Conservation (phyloP, 1,139 yeast genomes). For the Kodamaea anthophila region DNA sequence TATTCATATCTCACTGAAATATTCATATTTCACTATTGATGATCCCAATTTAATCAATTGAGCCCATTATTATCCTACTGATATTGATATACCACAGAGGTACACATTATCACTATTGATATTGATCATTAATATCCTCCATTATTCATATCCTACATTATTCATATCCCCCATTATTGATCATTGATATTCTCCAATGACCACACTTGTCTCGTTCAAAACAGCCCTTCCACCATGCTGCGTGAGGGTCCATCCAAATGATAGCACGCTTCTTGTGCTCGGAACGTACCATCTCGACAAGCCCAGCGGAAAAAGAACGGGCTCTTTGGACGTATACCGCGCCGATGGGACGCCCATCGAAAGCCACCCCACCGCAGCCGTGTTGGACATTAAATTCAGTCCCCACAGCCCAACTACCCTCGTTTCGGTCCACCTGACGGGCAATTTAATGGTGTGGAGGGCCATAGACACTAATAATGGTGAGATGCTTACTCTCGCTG, state of each 20-base stretch:
- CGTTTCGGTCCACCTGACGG: slow-evolving; percentile 75
- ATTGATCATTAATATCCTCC: no score
- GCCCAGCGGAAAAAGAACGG: slow-evolving; percentile 54
- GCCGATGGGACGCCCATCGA: slow-evolving; percentile 15
- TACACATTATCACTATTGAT: no score
- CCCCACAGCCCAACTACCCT: slow-evolving; percentile 46
- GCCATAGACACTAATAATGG: no score
- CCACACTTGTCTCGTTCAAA: no score
- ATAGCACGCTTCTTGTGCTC: slow-evolving; percentile 43
- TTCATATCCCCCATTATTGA: no score
- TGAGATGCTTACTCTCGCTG: slow-evolving; percentile 8
- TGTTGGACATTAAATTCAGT: slow-evolving; percentile 66
- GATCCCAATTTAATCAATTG: no score
- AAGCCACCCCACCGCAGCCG: slow-evolving; percentile 48
- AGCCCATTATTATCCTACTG: no score
- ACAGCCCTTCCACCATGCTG: slow-evolving; percentile 93
- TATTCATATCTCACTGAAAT: no score
- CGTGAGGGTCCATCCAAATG: slow-evolving; percentile 51
- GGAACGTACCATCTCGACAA: slow-evolving; percentile 74
- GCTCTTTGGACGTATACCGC: slow-evolving; percentile 63
- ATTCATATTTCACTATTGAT: no score
- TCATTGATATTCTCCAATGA: no score
- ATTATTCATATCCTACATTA: no score
- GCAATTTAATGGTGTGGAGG: slow-evolving; percentile 63
- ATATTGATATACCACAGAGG: no score